phyloP scores from a whole-genome alignment of 1,284 basidiomycete species.

The Rhodotorula glutinis region DNA sequence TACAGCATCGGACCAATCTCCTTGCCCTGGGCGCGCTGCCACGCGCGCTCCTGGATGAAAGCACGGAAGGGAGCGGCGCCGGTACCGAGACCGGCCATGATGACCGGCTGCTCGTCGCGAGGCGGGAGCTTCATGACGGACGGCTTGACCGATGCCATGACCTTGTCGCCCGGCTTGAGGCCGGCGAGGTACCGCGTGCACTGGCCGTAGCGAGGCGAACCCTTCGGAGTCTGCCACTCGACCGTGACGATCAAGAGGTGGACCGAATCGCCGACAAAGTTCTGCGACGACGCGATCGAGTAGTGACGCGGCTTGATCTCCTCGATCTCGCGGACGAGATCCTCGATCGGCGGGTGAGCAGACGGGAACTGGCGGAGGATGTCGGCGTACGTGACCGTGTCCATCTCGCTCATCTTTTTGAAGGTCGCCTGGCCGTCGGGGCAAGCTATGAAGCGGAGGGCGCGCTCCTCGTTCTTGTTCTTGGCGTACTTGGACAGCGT shows the following conservation, averaged over 20 bases:
- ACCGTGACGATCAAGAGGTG: conserved; percentile 95
- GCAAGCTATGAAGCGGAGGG: conserved; percentile 87
- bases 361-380: conserved; percentile 75
- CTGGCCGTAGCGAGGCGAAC: conserved; percentile 79
- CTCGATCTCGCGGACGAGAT: conserved; percentile 65
- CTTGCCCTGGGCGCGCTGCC: conserved; percentile 70
- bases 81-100: conserved; percentile 97
- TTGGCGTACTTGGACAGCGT: conserved; percentile 77
- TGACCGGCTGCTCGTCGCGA: conserved; percentile 79
- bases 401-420: conserved; percentile 91
- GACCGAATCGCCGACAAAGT: conserved; percentile 88
- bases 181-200: conserved; percentile 91
- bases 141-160: conserved; percentile 96
- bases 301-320: conserved; percentile 90
- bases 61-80: conserved; percentile 98
- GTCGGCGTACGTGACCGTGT: conserved; percentile 92
- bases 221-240: conserved; percentile 83
- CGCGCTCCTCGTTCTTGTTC: conserved; percentile 68
- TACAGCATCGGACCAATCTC: conserved; percentile 88
- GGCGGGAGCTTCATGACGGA: conserved; percentile 99
- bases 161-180: conserved; percentile 80
- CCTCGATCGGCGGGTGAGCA: conserved; percentile 65
- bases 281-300: conserved; percentile 92
- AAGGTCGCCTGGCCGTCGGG: conserved; percentile 88
- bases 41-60: conserved; percentile 91